phyloP scores from a whole-genome alignment of 768 basidiomycete genomes.

The Russula virescens region DNA sequence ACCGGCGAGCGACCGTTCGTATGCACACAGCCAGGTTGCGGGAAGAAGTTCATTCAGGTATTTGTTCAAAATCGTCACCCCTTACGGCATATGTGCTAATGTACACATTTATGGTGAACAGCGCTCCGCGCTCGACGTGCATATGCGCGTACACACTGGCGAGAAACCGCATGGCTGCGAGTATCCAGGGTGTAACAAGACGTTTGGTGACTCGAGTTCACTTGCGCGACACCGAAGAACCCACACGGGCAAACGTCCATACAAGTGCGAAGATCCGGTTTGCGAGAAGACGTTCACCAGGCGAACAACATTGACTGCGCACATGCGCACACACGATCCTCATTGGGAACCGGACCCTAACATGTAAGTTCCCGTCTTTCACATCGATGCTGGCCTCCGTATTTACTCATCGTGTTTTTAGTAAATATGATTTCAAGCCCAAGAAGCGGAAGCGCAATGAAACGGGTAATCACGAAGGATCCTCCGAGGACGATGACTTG shows the following conservation, averaged over 20 bases:
- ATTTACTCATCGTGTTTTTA: slow-evolving; percentile 29
- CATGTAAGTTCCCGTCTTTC: slow-evolving; percentile 45
- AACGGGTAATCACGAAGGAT: slow-evolving; percentile 32
- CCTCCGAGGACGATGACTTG: slow-evolving; percentile 49
- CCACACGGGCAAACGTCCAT: slow-evolving; percentile 81
- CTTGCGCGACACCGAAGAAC: slow-evolving; percentile 88
- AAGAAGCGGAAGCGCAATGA: slow-evolving; percentile 51
- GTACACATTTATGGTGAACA: slow-evolving; percentile 30
- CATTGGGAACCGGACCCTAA: slow-evolving; percentile 80
- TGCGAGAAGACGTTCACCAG: slow-evolving; percentile 88
- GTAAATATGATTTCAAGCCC: slow-evolving; percentile 74
- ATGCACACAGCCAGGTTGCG: slow-evolving; percentile 65
- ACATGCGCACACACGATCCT: slow-evolving; percentile 86
- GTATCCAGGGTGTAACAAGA: slow-evolving; percentile 81
- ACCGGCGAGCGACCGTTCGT: slow-evolving; percentile 85
- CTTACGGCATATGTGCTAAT: slow-evolving; percentile 20
- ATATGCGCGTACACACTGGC: slow-evolving; percentile 84
- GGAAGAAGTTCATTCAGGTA: slow-evolving; percentile 92
- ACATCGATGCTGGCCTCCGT: not conserved
- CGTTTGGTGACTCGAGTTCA: slow-evolving; percentile 88
- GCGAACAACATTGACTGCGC: slow-evolving; percentile 75
- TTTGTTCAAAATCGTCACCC: slow-evolving; percentile 18
- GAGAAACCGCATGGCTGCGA: slow-evolving; percentile 91
- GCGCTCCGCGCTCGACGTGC: slow-evolving; percentile 87
- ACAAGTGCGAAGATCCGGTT: slow-evolving; percentile 76